phyloP scores from a whole-genome alignment of 805 yeast species.

The Zygotorulaspora chibaensis region DNA sequence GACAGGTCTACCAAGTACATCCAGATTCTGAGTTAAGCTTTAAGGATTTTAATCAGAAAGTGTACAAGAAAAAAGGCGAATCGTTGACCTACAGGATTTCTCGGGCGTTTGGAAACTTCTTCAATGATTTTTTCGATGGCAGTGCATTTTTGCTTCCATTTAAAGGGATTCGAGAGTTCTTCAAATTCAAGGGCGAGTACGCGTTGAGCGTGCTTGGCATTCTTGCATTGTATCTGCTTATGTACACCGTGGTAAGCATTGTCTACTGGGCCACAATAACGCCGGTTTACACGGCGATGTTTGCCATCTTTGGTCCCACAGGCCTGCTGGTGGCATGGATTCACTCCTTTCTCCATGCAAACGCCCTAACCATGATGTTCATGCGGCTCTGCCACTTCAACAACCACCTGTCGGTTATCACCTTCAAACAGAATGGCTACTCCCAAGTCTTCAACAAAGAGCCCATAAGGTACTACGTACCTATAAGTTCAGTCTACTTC shows the following conservation, averaged over 20 bases:
- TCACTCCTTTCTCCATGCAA: conserved; percentile 32
- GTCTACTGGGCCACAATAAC: conserved; percentile 31
- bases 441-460: conserved; percentile 13
- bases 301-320: conserved; percentile 29
- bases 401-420: conserved; percentile 15
- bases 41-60: conserved; percentile 12
- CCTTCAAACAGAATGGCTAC: conserved; percentile 14
- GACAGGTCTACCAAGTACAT: conserved; percentile 22
- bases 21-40: conserved; percentile 15
- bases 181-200: conserved; percentile 15
- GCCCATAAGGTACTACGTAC: conserved; percentile 30
- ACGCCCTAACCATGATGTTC: conserved; percentile 31
- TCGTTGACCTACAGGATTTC: conserved; percentile 12
- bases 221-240: conserved; percentile 17
- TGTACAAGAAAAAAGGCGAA: conserved; percentile 15
- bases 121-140: conserved; percentile 21
- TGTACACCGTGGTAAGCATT: conserved; percentile 19
- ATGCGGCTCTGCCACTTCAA: conserved; percentile 30
- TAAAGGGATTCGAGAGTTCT: conserved; percentile 22
- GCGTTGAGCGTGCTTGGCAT: conserved; percentile 10
- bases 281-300: conserved; percentile 29
- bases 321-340: conserved; percentile 28
- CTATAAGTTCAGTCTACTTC: conserved; percentile 24
- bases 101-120: conserved; percentile 19
- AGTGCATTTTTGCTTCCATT: conserved; percentile 26